Evolutionary conservation across 2,329 filamentous ascomycete species (phyloP).

Genomic region (Ophiostoma sp.): DNA sequence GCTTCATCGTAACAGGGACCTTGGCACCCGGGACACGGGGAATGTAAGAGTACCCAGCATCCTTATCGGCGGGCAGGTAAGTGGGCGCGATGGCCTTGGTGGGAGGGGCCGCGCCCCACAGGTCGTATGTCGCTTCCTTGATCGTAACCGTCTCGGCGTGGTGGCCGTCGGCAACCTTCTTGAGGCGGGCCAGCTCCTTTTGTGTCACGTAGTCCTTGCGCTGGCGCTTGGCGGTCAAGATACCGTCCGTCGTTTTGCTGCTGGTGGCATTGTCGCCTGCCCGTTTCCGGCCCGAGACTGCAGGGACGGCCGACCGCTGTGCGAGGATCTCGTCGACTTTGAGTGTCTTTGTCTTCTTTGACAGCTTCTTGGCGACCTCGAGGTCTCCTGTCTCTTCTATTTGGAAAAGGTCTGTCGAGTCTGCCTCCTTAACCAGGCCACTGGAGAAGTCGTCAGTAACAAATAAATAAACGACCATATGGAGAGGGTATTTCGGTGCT

Average conservation of each 20-base stretch:
- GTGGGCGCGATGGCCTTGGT: slow-evolving; percentile 34
- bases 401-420: slow-evolving; percentile 80
- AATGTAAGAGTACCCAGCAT: slow-evolving; percentile 65
- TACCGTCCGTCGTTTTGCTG: slow-evolving; percentile 68
- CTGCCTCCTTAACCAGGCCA: slow-evolving; percentile 81
- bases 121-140: slow-evolving; percentile 70
- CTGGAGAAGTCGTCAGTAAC: slow-evolving; percentile 45
- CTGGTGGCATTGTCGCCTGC: slow-evolving; percentile 54
- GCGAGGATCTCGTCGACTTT: slow-evolving; percentile 92
- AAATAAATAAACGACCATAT: too few species aligned
- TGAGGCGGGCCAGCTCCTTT: slow-evolving; percentile 78
- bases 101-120: slow-evolving; percentile 59
- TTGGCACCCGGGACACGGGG: slow-evolving; percentile 65
- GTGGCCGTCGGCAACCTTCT: slow-evolving; percentile 74
- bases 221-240: slow-evolving; percentile 72
- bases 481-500: too few species aligned
- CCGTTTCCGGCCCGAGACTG: slow-evolving; percentile 77
- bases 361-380: slow-evolving; percentile 62
- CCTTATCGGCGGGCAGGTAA: slow-evolving; percentile 39
- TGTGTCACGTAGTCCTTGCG: slow-evolving; percentile 78
- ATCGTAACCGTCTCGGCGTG: slow-evolving; percentile 56
- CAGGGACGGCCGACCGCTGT: slow-evolving; percentile 76
- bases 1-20: slow-evolving; percentile 72
- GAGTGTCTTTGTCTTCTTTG: slow-evolving; percentile 69
- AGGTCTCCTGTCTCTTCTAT: slow-evolving; percentile 74